Percentiles rank a stretch among this genome's conserved stretches.
Evolutionary conservation across 176 grass and related monocot species (phyloP).

Genomic region (Avena sativa): DNA sequence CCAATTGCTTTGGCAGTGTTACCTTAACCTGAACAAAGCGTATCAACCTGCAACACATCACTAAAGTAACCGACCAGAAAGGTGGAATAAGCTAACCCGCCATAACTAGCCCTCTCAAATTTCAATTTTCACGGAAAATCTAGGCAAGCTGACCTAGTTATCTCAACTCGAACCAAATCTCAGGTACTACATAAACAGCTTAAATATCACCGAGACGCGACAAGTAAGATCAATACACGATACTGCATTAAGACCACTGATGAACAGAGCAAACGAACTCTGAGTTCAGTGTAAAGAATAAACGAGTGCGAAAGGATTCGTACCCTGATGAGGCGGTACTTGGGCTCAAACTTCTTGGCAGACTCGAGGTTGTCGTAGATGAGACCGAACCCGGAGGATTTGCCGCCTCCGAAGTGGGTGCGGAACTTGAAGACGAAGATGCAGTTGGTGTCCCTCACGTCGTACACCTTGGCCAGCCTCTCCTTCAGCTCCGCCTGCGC

Average conservation of each 20-base stretch:
- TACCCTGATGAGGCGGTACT: slow-evolving; percentile 98
- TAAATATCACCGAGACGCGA: not conserved
- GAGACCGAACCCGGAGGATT: slow-evolving; percentile 92
- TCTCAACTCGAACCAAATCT: not conserved
- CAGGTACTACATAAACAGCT: not conserved
- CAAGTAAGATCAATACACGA: not conserved
- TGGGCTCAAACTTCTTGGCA: slow-evolving; percentile 95
- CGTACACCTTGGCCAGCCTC: slow-evolving; percentile 64
- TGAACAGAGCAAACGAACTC: not conserved
- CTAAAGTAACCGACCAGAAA: not conserved
- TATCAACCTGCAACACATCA: not conserved
- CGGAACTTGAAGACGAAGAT: slow-evolving; percentile 99
- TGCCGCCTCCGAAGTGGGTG: slow-evolving; percentile 96
- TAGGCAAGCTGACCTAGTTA: not conserved
- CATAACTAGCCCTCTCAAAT: not conserved
- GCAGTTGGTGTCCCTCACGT: slow-evolving; percentile 82
- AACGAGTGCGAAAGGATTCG: not conserved
- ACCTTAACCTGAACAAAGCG: not conserved
- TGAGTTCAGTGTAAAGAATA: not conserved
- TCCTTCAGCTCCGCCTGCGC: slow-evolving; percentile 80
- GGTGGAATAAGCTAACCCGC: not conserved
- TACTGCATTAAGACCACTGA: not conserved
- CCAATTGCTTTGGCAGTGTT: no score
- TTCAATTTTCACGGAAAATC: not conserved
- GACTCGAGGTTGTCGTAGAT: slow-evolving; percentile 87